Percentiles rank a stretch among this genome's conserved stretches.
These are phyloP conservation scores for Fomitopsis serialis DNA, from an alignment of 768 basidiomycete species.

Conservation along the genomic window DNA sequence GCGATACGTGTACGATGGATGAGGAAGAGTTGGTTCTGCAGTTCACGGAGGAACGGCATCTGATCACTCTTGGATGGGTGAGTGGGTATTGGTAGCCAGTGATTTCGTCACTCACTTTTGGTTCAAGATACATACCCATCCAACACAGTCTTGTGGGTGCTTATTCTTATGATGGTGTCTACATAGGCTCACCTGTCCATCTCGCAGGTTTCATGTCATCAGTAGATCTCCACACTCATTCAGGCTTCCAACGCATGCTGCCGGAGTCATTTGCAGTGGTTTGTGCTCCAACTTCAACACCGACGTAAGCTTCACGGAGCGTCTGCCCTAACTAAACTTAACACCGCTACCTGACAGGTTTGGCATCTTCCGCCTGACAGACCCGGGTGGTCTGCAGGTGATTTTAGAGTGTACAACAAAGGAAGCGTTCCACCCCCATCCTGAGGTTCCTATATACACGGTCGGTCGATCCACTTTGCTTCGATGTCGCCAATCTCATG, in stretches of 20 bases:
- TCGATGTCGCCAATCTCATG: background rate
- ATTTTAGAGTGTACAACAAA: slow-evolving; percentile 63
- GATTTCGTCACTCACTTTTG: background rate
- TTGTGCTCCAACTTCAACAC: slow-evolving; percentile 75
- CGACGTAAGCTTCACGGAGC: slow-evolving; percentile 44
- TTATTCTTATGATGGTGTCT: background rate
- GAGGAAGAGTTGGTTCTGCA: slow-evolving; percentile 83
- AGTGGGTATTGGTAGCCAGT: slow-evolving; percentile 20
- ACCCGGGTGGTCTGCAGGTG: slow-evolving; percentile 75
- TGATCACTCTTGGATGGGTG: slow-evolving; percentile 92
- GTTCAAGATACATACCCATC: slow-evolving; percentile 86
- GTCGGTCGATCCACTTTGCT: slow-evolving; percentile 37
- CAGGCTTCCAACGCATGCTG: slow-evolving; percentile 84
- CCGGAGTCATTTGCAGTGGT: slow-evolving; percentile 93
- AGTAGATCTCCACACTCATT: slow-evolving; percentile 88
- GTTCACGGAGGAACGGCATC: slow-evolving; percentile 74
- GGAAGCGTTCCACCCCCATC: slow-evolving; percentile 84
- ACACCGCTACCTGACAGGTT: slow-evolving; percentile 40
- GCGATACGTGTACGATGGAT: slow-evolving; percentile 91
- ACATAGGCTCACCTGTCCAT: background rate
- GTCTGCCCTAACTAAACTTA: background rate
- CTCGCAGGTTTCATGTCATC: slow-evolving; percentile 85
- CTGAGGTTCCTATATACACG: slow-evolving; percentile 80
- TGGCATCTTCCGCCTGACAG: slow-evolving; percentile 86
- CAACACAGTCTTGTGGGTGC: slow-evolving; percentile 77